Base-by-base conservation (phyloP, 768 basidiomycete genomes). In the Hirschioporus abietinus region DNA sequence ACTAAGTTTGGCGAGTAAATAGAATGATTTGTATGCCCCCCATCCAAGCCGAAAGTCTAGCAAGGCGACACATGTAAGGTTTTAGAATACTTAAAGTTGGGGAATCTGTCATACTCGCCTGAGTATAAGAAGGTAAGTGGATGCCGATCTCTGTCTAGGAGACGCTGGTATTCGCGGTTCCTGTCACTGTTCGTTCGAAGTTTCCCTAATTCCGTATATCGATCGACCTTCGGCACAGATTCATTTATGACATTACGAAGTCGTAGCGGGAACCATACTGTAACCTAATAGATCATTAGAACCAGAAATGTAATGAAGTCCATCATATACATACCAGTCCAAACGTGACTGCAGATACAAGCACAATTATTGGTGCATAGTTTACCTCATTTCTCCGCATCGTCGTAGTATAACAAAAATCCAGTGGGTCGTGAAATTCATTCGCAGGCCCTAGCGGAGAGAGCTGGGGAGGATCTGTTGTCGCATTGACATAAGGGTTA, bases 321-420 rank as follows among this genome's bases (percentile, higher is more conserved):
- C 58, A 30, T 63, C 30, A 65, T 36, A 58, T 26, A 75, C 88
- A 73, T 68, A 91, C 88, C 67, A 81, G 74, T 15, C 75, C 66
- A 42, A 91, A 77, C 2, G 84, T 83, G 12, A 87, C 60, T 0
- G 80, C 70, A 0, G 90, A 83, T 26, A 89, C 71, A n/a, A 86
- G 80, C 5, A 93, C 76, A 23, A 91, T 74, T 3, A 84, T 70
- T 26, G 87, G 88, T 0, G 90, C 90, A 69, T 82, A 88, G 72
- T 92, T 93, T 67, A 91, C 76, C 72, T 88, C 80, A 67, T 89
- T 86, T 52, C 81, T 79, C 65, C 83, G 82, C 88, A 92, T 89
- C 0, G 90, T 92, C 0, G 91, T 92, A 3, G 88, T 91, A 78
- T 85, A 93, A 74, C 90, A 92, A 69, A 91, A 91, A 74, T 91